Percentiles rank a stretch among this genome's conserved stretches.
These are phyloP conservation scores for Daldinia sp. DNA, from an alignment of 2,329 filamentous ascomycete genomes.

Conservation along the genomic window DNA sequence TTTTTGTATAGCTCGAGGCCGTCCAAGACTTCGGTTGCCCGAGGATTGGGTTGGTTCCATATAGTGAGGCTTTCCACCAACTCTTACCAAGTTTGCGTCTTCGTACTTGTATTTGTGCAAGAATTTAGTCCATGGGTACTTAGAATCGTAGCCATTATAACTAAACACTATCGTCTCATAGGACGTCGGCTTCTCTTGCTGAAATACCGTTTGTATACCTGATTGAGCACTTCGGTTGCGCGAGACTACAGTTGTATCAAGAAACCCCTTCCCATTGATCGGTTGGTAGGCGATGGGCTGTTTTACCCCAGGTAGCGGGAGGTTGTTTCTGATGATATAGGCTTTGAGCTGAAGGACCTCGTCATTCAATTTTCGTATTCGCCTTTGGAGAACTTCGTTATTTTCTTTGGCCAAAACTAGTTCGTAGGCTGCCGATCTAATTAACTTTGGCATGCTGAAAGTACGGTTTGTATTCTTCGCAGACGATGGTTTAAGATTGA, in stretches of 20 bases:
- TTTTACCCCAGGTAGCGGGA: not conserved
- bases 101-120: not conserved
- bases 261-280: not conserved
- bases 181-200: not conserved
- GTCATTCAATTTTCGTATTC: not conserved
- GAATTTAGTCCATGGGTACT: not conserved
- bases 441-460: constrained; percentile 6
- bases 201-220: no score
- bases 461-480: no score
- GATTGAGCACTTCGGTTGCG: not conserved
- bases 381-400: not conserved
- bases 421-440: not conserved
- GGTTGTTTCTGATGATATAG: not conserved
- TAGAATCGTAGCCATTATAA: not conserved
- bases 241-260: not conserved
- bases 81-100: not conserved
- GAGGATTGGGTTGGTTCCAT: not conserved
- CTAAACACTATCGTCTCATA: not conserved
- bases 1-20: not conserved
- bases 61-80: not conserved
- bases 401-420: not conserved
- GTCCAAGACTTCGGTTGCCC: no score
- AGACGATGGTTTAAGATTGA: not conserved
- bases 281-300: not conserved
- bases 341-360: not conserved